phyloP scores from a whole-genome alignment of 306 rosid genomes.

The Ziziphus jujuba region DNA sequence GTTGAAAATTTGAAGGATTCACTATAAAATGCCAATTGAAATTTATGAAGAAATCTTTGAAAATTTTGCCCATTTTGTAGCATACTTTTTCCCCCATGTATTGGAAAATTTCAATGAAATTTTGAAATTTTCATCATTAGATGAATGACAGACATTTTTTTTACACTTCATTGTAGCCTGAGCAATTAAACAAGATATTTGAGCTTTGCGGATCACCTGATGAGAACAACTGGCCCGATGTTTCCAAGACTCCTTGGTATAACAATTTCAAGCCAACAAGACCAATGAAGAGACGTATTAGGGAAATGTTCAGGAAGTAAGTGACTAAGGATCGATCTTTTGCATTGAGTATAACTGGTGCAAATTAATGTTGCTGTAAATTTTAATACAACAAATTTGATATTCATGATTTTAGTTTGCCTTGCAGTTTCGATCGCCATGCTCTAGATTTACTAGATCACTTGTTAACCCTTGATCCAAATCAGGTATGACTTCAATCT shows the following conservation, averaged over 20 bases:
- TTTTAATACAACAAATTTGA: not conserved
- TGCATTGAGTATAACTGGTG: not conserved
- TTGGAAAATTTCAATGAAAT: not conserved
- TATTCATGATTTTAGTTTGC: slow-evolving; percentile 1
- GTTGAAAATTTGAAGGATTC: too few species aligned
- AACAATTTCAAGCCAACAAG: slow-evolving; percentile 67
- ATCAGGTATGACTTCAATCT: slow-evolving; percentile 42
- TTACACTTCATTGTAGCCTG: slow-evolving; percentile 45
- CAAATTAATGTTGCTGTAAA: not conserved
- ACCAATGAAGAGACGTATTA: slow-evolving; percentile 59
- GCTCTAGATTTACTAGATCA: slow-evolving; percentile 72
- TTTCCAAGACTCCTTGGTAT: slow-evolving; percentile 58
- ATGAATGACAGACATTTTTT: too few species aligned
- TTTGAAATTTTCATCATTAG: too few species aligned
- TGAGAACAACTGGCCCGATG: slow-evolving; percentile 74
- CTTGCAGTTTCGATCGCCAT: slow-evolving; percentile 54
- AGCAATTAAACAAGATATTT: slow-evolving; percentile 64
- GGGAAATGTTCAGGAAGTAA: slow-evolving; percentile 63
- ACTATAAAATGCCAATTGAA: too few species aligned
- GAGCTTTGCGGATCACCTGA: slow-evolving; percentile 81
- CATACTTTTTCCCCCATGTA: not conserved
- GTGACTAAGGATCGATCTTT: slow-evolving; percentile 11
- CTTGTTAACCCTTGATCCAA: slow-evolving; percentile 68
- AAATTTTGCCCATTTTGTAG: too few species aligned
- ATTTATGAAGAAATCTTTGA: too few species aligned